A percentile compares a stretch with the other conserved stretches of the same genome.
Evolutionary conservation across 148 eudicot genomes (phyloP).

Genomic region (Euryodendron excelsum): DNA sequence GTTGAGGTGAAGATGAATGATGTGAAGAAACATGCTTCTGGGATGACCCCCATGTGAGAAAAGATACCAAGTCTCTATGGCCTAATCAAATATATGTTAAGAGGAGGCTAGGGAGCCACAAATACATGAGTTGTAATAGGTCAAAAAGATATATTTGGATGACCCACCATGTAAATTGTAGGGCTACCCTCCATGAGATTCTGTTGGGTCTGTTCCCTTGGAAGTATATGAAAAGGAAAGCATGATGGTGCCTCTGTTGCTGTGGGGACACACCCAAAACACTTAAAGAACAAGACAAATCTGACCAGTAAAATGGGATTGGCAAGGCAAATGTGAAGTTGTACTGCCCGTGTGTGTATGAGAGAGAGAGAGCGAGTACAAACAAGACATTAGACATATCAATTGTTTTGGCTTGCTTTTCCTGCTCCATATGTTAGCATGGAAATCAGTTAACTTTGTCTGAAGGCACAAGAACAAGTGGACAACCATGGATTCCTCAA

Average conservation of each 20-base stretch:
- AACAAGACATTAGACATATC: neutral
- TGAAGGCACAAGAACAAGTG: slow-evolving; percentile 6
- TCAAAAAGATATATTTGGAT: neutral
- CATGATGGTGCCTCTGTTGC: slow-evolving; percentile 4
- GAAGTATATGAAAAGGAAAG: slow-evolving; percentile 14
- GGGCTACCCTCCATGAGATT: slow-evolving; percentile 26
- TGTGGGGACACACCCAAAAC: no score
- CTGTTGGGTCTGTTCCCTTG: slow-evolving; percentile 24
- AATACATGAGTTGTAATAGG: neutral
- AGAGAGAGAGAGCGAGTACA: neutral
- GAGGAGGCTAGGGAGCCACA: neutral
- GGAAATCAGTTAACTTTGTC: slow-evolving; percentile 11
- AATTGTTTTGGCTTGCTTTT: neutral
- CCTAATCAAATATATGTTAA: no score
- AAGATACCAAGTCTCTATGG: no score
- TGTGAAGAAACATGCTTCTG: no score
- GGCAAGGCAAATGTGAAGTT: no score
- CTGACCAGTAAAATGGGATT: neutral
- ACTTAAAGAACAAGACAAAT: slow-evolving; percentile 7
- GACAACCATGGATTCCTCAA: neutral
- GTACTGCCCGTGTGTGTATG: no score
- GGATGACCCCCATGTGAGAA: no score
- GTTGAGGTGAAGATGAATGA: no score
- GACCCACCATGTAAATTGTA: slow-evolving; percentile 23
- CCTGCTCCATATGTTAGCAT: neutral